Evolutionary conservation across 2,329 filamentous ascomycete genomes (phyloP).

Genomic region (Seiridium unicorne): DNA sequence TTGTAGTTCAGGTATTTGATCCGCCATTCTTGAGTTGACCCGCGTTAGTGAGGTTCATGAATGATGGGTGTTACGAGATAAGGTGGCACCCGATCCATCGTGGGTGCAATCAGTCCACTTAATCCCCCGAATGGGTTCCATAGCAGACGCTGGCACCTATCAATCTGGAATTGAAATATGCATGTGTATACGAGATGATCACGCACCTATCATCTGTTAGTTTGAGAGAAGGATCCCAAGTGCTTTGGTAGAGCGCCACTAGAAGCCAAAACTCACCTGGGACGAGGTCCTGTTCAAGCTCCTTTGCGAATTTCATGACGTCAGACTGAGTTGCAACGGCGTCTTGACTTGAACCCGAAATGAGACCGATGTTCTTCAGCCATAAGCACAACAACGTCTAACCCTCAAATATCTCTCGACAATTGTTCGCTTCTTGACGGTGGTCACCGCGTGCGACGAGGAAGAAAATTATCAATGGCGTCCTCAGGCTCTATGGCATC

Average conservation of each 20-base stretch:
- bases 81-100: background rate
- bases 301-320: conserved; percentile 68
- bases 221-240: background rate
- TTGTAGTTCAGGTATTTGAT: conserved; percentile 96
- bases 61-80: background rate
- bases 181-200: background rate
- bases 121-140: no score
- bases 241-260: background rate
- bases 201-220: background rate
- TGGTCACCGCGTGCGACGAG: no score
- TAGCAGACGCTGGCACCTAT: no score
- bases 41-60: background rate
- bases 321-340: conserved; percentile 12
- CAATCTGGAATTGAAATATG: background rate
- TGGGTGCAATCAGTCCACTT: no score
- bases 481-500: background rate
- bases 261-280: conserved; percentile 55
- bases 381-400: no score
- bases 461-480: no score
- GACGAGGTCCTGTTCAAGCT: conserved; percentile 83
- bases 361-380: no score
- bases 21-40: conserved; percentile 67
- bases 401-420: no score
- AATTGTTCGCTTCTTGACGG: no score
- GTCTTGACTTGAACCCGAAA: no score